A percentile compares a stretch with the other conserved stretches of the same genome.
These are phyloP conservation scores for Quercus alba DNA, from an alignment of 306 rosid genomes.

Conservation along the genomic window DNA sequence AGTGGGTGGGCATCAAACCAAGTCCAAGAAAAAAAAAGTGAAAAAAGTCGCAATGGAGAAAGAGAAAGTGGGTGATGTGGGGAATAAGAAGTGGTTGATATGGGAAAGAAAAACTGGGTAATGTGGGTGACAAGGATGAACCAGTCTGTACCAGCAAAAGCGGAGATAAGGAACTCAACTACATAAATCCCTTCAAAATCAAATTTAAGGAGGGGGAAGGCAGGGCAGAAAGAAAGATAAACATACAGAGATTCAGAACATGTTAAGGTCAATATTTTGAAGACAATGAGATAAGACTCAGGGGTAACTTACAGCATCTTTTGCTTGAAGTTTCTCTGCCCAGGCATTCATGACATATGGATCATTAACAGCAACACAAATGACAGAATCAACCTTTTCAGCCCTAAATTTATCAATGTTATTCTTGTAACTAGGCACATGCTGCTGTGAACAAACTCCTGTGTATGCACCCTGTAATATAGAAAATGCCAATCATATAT, in stretches of 20 bases:
- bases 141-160: not conserved
- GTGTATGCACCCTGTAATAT: constrained; percentile 85
- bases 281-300: not conserved
- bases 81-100: too few species aligned
- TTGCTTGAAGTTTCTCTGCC: constrained; percentile 84
- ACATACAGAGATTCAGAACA: not conserved
- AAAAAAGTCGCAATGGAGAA: too few species aligned
- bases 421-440: constrained; percentile 84
- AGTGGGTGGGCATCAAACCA: too few species aligned
- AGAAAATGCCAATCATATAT: not conserved
- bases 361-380: constrained; percentile 88
- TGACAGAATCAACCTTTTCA: constrained; percentile 71
- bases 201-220: not conserved
- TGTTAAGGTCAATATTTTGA: not conserved
- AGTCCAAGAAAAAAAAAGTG: too few species aligned
- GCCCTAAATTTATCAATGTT: constrained; percentile 72
- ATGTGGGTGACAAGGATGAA: not conserved
- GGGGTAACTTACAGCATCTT: constrained; percentile 64
- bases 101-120: too few species aligned
- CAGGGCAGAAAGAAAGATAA: not conserved
- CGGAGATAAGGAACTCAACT: not conserved
- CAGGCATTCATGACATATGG: constrained; percentile 76
- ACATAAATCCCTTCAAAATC: not conserved
- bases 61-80: too few species aligned
- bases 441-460: constrained; percentile 88